phyloP scores from a whole-genome alignment of 345 rosid species.

The Brassica juncea region DNA sequence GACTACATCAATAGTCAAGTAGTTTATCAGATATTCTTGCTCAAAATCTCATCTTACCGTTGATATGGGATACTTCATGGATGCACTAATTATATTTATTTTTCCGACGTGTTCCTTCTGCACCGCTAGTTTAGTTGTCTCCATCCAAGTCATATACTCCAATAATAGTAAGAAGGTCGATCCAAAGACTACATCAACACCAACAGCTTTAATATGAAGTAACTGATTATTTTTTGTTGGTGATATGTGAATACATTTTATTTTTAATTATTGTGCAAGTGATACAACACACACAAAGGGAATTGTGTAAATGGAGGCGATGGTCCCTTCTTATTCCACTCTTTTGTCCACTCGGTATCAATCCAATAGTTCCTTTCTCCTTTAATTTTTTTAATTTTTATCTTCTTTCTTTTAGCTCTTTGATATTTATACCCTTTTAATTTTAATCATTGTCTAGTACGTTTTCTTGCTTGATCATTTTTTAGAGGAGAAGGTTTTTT shows the following conservation, averaged over 20 bases:
- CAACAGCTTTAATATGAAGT: background rate
- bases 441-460: background rate
- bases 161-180: background rate
- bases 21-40: background rate
- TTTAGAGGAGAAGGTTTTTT: background rate
- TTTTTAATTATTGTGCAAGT: slow-evolving; percentile 9
- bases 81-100: background rate
- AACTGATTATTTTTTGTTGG: background rate
- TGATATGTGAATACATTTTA: background rate
- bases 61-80: background rate
- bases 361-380: slow-evolving; percentile 30
- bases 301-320: slow-evolving; percentile 23
- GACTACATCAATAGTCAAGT: background rate
- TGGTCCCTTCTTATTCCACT: slow-evolving; percentile 34
- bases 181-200: slow-evolving; percentile 3
- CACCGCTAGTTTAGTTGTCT: background rate
- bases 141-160: background rate
- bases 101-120: background rate
- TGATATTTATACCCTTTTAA: background rate
- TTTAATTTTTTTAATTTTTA: background rate
- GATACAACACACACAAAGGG: slow-evolving; percentile 25
- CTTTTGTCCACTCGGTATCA: slow-evolving; percentile 32
- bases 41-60: background rate
- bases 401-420: slow-evolving; percentile 14
- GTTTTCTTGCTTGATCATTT: background rate